These are phyloP conservation scores for Fusarium sp. DNA, from an alignment of 2,329 filamentous ascomycete genomes.

Conservation along the genomic window DNA sequence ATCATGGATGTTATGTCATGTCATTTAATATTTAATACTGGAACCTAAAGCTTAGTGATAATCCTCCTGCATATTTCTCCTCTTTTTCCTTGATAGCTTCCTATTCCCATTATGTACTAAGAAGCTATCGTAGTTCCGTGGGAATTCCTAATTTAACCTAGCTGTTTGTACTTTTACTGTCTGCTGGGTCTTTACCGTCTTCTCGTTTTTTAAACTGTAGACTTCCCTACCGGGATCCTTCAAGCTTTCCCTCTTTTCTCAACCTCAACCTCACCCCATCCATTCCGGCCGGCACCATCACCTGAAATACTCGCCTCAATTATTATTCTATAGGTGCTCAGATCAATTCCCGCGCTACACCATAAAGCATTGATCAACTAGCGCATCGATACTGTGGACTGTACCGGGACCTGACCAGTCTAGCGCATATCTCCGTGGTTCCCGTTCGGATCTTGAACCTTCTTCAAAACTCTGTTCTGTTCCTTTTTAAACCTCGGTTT, in stretches of 20 bases:
- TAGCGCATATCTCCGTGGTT: slow-evolving; percentile 13
- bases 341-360: slow-evolving; percentile 15
- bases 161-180: background rate
- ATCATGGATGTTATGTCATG: no score
- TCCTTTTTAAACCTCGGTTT: background rate
- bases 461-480: background rate
- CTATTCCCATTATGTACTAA: slow-evolving; percentile 6
- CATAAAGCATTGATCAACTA: slow-evolving; percentile 19
- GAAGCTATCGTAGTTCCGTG: background rate
- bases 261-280: background rate
- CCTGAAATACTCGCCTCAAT: background rate
- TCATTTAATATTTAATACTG: background rate
- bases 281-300: background rate
- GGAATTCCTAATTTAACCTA: background rate
- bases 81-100: slow-evolving; percentile 26
- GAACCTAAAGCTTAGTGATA: background rate
- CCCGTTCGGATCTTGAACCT: background rate
- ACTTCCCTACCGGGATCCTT: background rate
- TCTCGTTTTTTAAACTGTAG: background rate
- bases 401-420: background rate
- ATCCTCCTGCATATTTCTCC: slow-evolving; percentile 6
- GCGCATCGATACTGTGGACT: background rate
- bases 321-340: slow-evolving; percentile 6
- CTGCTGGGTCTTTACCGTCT: slow-evolving; percentile 4
- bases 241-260: background rate